phyloP scores from a whole-genome alignment of 768 basidiomycete genomes.

The button mushroom (Agaricus bisporus) region DNA sequence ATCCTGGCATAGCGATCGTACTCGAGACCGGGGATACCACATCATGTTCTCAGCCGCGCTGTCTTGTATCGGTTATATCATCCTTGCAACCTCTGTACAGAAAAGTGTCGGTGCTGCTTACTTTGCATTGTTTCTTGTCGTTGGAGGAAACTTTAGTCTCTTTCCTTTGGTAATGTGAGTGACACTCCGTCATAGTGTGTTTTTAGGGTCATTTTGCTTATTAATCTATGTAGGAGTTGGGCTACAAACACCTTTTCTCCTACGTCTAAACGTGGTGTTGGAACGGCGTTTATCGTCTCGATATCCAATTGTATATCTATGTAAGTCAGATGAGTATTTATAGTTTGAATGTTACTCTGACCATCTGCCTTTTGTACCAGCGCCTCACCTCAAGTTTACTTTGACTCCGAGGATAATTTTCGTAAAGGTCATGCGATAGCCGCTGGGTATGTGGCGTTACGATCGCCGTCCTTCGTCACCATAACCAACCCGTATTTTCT shows the following conservation, averaged over 20 bases:
- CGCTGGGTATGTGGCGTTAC: conserved; percentile 33
- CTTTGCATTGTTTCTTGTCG: conserved; percentile 51
- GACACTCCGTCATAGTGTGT: no score
- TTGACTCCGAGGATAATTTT: conserved; percentile 42
- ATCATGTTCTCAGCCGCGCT: conserved; percentile 42
- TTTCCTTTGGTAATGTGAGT: conserved; percentile 55
- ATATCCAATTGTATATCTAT: conserved; percentile 55
- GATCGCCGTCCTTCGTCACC: no score
- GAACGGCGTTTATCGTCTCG: conserved; percentile 55
- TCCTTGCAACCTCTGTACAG: conserved; percentile 44
- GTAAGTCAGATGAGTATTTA: conserved; percentile 21
- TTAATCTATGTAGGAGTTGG: conserved; percentile 43
- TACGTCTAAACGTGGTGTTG: conserved; percentile 54
- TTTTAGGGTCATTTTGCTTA: neutral
- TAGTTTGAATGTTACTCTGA: neutral
- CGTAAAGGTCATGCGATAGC: conserved; percentile 53
- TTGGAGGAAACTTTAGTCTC: conserved; percentile 47
- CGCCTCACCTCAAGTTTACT: conserved; percentile 52
- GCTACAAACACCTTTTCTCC: conserved; percentile 54
- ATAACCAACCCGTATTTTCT: neutral
- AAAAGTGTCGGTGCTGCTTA: conserved; percentile 49
- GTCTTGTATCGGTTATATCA: conserved; percentile 47
- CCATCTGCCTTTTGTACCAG: conserved; percentile 18
- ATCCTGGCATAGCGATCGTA: conserved; percentile 49
- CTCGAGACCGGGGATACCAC: conserved; percentile 49